A percentile compares a stretch with the other conserved stretches of the same genome.
Evolutionary conservation across 768 basidiomycete species (phyloP).

Genomic region (Tubosaeta brunneosetosa): DNA sequence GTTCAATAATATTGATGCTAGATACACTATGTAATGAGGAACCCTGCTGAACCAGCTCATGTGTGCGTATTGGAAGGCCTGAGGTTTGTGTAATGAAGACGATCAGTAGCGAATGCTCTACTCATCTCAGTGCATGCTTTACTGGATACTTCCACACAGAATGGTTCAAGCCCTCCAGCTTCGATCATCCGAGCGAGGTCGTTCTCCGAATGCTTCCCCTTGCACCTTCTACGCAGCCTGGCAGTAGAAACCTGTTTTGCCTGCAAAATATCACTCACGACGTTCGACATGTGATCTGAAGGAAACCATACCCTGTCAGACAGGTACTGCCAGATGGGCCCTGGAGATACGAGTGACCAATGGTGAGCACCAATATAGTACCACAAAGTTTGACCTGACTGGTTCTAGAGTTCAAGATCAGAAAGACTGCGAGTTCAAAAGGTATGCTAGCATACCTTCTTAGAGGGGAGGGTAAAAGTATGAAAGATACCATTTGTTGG

Average conservation of each 20-base stretch:
- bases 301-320: constrained; percentile 30
- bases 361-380: constrained; percentile 47
- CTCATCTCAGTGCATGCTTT: constrained; percentile 17
- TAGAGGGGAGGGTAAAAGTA: constrained; percentile 46
- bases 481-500: constrained; percentile 35
- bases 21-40: neutral
- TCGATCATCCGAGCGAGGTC: constrained; percentile 39
- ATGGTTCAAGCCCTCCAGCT: constrained; percentile 39
- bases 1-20: neutral
- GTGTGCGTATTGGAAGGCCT: neutral
- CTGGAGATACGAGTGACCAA: constrained; percentile 35
- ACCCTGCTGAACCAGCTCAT: neutral
- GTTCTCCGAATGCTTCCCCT: constrained; percentile 26
- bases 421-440: neutral
- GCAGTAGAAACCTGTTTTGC: constrained; percentile 33
- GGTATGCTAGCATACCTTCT: constrained; percentile 32
- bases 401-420: constrained; percentile 28
- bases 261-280: constrained; percentile 6
- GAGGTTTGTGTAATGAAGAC: constrained; percentile 13
- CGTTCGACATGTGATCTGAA: neutral
- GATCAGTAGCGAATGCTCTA: constrained; percentile 20
- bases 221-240: constrained; percentile 35
- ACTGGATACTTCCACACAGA: constrained; percentile 39
- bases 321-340: constrained; percentile 38
- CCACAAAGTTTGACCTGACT: constrained; percentile 30